Evolutionary conservation across 176 grass and related monocot species (phyloP), one percentile per base, ranked within the genome.

Genomic region (Tillandsia leiboldiana): DNA sequence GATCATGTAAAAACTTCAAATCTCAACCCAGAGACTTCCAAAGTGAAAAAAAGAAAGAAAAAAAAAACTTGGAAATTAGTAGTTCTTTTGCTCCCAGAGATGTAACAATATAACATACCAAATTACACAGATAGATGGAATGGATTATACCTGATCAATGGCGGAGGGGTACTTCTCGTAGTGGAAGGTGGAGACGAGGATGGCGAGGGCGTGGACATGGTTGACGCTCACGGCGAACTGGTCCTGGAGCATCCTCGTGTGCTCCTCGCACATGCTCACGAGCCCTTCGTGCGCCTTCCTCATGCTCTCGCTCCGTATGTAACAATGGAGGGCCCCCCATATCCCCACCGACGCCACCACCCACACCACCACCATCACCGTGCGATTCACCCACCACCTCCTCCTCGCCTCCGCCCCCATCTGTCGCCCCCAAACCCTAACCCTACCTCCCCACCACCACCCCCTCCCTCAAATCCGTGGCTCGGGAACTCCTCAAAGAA

Each of bases 241-340:
- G 80, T 97, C 93, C 86, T 92, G 93, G 67, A 97, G 74, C 93
- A 92, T 97, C 82, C 93, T 84, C 49, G 93, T 86, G 51, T 89
- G 74, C 81, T 97, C 93, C 50, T 97, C 89, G 71, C 93, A 97
- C 89, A 97, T 92, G 86, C 74, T 92, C 61, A 72, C 63, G 51
- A 97, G 84, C 10, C 82, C 74, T 64, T 87, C 84, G 67, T 92
- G 84, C 1, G 94, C 94, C 53, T 83, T 83, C 20, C 77, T 77
- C 86, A 90, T 82, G 77, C 82, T 87, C 61, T 87, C 82, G 58
- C 61, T 61, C 22, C 79, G 72, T n/a, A 85, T 81, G 17, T 87
- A 82, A 76, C 75, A 83, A 78, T 90, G 89, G 75, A 87, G 64
- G 33, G 28, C 72, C 12, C 79, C 77, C 48, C 83, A 82, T 57